Percentiles rank a stretch among this genome's conserved stretches.
Evolutionary conservation across 129 eudicot species (phyloP).

Genomic region (Tagetes patula): DNA sequence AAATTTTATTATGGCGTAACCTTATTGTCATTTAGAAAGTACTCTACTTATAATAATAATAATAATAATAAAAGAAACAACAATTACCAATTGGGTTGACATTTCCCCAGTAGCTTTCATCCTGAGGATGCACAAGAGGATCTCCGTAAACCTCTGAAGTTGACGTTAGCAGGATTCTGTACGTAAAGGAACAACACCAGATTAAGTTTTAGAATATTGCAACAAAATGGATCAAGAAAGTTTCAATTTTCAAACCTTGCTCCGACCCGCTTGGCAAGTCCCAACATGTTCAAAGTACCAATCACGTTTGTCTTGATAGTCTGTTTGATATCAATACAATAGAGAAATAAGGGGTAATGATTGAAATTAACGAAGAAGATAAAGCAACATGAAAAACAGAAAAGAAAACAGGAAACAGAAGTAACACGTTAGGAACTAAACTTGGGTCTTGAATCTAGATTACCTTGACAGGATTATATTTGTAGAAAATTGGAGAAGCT

Average conservation of each 20-base stretch:
- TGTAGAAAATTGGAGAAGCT: slow-evolving; percentile 79
- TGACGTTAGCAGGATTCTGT: slow-evolving; percentile 82
- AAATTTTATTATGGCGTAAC: too few species aligned
- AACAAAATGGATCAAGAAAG: background rate
- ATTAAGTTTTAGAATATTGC: background rate
- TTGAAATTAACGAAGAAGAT: slow-evolving; percentile 3
- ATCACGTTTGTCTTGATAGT: slow-evolving; percentile 92
- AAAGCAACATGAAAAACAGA: background rate
- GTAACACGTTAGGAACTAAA: background rate
- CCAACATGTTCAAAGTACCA: slow-evolving; percentile 88
- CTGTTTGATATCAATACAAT: slow-evolving; percentile 34
- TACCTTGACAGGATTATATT: slow-evolving; percentile 87
- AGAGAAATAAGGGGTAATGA: background rate
- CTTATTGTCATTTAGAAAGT: background rate
- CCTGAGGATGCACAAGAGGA: slow-evolving; percentile 89
- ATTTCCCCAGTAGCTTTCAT: slow-evolving; percentile 93
- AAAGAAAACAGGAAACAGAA: background rate
- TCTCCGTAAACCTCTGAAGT: slow-evolving; percentile 96
- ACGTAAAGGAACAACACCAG: background rate
- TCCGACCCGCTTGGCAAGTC: slow-evolving; percentile 90
- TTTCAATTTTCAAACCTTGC: slow-evolving; percentile 58
- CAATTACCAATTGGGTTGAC: slow-evolving; percentile 86
- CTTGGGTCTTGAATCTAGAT: background rate
- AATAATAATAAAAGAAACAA: slow-evolving; percentile 9
- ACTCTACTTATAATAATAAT: background rate